Percentiles rank a stretch among this genome's conserved stretches.
Conservation (phyloP, 371 early-diverging fungal genomes). For the Mortierella sp. region DNA sequence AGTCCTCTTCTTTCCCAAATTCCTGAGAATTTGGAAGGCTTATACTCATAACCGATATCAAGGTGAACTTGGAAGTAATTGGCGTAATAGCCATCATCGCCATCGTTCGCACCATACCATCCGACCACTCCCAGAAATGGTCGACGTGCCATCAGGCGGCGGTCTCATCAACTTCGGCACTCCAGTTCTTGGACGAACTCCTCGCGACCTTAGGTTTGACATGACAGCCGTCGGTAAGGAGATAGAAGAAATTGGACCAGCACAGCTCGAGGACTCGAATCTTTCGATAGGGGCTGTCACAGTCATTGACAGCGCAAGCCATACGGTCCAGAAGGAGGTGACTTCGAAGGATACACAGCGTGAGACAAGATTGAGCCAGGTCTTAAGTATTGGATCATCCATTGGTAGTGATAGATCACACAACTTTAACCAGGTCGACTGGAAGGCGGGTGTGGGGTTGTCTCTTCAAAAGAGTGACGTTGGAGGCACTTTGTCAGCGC, state of each 20-base stretch:
- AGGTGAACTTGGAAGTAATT: not conserved
- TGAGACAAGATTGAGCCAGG: not conserved
- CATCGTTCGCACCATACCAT: not conserved
- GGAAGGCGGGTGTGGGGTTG: not conserved
- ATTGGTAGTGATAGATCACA: not conserved
- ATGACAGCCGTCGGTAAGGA: too few relatives aligned
- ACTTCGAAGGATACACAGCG: not conserved
- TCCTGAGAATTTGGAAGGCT: constrained; percentile 14
- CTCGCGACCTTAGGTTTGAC: too few relatives aligned
- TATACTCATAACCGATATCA: too few relatives aligned
- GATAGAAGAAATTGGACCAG: too few relatives aligned
- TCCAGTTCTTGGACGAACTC: too few relatives aligned
- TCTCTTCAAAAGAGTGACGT: not conserved
- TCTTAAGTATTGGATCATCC: not conserved
- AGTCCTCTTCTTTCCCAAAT: constrained; percentile 27
- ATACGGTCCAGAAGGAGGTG: too few relatives aligned
- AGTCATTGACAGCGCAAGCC: too few relatives aligned
- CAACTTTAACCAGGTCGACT: not conserved
- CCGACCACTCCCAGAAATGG: not conserved
- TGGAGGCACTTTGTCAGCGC: not conserved
- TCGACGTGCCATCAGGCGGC: not conserved
- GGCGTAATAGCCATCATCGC: not conserved
- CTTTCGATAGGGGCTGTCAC: too few relatives aligned
- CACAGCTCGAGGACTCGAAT: too few relatives aligned
- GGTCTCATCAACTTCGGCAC: too few relatives aligned